phyloP scores from a whole-genome alignment of 768 basidiomycete species.

The Hericium erinaceus region DNA sequence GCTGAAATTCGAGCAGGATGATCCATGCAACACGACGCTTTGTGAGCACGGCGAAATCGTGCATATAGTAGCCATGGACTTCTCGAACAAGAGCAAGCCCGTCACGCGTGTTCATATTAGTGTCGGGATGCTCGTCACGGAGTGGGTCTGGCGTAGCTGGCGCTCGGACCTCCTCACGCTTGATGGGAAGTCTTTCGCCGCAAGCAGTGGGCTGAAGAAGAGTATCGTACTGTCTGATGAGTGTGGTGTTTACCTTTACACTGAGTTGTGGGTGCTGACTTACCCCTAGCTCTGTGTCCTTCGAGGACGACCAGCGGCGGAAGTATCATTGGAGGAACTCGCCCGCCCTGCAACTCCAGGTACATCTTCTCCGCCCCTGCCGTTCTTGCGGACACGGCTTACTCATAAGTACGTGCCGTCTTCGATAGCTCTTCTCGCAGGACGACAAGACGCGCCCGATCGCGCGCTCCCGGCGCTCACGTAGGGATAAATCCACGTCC shows the following conservation, averaged over 20 bases:
- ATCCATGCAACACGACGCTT: conserved; percentile 13
- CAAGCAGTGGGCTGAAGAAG: conserved; percentile 13
- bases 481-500: conserved; percentile 1
- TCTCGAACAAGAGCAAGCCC: conserved; percentile 2
- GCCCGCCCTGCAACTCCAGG: conserved; percentile 7
- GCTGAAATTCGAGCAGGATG: conserved; percentile 9
- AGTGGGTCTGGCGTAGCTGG: conserved; percentile 13
- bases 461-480: conserved; percentile 10
- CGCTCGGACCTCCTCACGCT: conserved; percentile 14
- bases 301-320: conserved; percentile 5
- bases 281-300: conserved; percentile 6
- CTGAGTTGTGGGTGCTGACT: not conserved
- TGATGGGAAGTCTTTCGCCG: not conserved
- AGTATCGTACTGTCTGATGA: conserved; percentile 9
- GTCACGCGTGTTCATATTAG: conserved; percentile 6
- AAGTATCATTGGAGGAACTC: conserved; percentile 10
- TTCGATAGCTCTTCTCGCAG: conserved; percentile 6
- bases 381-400: not conserved
- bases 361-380: not conserved
- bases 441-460: conserved; percentile 10
- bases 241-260: not conserved
- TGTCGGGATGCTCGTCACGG: conserved; percentile 8
- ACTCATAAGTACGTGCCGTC: too few relatives aligned
- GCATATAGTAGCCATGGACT: conserved; percentile 11
- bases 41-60: conserved; percentile 3